Conservation (phyloP, 192 early-diverging fungal species). For the Allomyces javanicus region DNA sequence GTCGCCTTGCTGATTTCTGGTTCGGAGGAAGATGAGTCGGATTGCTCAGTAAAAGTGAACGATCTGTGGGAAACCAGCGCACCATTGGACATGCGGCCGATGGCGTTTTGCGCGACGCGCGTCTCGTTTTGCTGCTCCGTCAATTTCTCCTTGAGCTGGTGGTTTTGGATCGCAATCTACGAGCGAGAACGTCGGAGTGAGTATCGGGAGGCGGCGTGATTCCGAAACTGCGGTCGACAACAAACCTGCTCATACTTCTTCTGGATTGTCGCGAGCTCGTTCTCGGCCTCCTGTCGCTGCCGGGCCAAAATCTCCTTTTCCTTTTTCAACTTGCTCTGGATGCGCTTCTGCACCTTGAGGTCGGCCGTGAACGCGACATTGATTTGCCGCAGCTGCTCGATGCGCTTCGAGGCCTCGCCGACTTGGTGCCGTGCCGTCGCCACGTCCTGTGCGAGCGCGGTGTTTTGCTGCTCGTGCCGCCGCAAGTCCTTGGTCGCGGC, state of each 20-base stretch:
- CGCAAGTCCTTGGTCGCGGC: no score
- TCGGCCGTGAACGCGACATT: slow-evolving; percentile 22
- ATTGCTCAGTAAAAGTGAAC: not conserved
- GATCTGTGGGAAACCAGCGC: not conserved
- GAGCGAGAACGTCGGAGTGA: no score
- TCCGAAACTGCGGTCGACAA: no score
- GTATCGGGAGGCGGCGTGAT: no score
- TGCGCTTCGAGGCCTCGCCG: not conserved
- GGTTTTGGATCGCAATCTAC: not conserved
- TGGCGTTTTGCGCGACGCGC: not conserved
- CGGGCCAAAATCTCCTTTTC: slow-evolving; percentile 12
- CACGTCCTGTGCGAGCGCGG: not conserved
- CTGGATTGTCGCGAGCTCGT: slow-evolving; percentile 10
- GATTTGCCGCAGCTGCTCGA: slow-evolving; percentile 17
- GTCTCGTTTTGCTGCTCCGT: not conserved
- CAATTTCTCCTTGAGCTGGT: not conserved
- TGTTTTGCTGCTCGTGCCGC: no score
- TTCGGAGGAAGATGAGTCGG: not conserved
- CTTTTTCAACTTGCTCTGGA: slow-evolving; percentile 24
- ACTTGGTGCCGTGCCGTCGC: not conserved
- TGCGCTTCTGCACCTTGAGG: slow-evolving; percentile 26
- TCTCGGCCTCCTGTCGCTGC: slow-evolving; percentile 11
- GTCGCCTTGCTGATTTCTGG: not conserved
- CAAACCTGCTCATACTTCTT: slow-evolving; percentile 17
- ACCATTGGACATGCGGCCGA: not conserved